Evolutionary conservation across 2,329 filamentous ascomycete species (phyloP).

Genomic region (Aureobasidium sp.): DNA sequence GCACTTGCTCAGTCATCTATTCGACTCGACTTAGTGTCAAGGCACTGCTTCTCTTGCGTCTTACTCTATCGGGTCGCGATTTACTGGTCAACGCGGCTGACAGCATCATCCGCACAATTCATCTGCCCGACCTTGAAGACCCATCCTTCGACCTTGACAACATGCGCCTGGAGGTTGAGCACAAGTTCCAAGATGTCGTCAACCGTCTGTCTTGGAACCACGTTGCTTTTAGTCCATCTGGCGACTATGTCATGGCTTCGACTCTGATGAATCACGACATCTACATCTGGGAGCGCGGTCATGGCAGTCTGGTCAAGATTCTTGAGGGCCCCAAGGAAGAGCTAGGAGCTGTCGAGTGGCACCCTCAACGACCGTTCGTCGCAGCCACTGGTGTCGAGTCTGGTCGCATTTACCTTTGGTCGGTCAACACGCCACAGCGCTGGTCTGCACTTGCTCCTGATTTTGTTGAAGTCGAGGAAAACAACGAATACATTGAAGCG

Average conservation of each 20-base stretch:
- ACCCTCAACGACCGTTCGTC: conserved; percentile 76
- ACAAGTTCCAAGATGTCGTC: conserved; percentile 97
- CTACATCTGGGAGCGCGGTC: conserved; percentile 93
- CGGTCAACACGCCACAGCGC: conserved; percentile 85
- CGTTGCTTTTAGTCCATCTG: conserved; percentile 86
- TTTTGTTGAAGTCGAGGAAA: conserved; percentile 96
- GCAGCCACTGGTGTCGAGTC: conserved; percentile 89
- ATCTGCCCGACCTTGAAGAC: conserved; percentile 63
- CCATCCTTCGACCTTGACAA: conserved; percentile 69
- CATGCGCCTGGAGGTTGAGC: conserved; percentile 83
- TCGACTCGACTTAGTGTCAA: conserved; percentile 81
- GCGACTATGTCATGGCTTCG: conserved; percentile 91
- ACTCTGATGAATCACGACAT: conserved; percentile 99
- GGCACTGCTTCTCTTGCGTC: conserved; percentile 77
- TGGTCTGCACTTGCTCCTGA: conserved; percentile 97
- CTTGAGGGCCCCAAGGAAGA: conserved; percentile 95
- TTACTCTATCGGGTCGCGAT: conserved; percentile 77
- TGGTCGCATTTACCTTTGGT: conserved; percentile 92
- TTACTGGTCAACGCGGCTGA: conserved; percentile 90
- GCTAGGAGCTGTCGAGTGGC: conserved; percentile 94
- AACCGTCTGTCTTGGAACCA: conserved; percentile 96
- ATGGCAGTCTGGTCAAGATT: conserved; percentile 92
- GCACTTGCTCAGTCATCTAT: conserved; percentile 73
- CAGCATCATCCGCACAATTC: conserved; percentile 86
- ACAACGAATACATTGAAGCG: conserved; percentile 88